Conservation (phyloP, 1,139 yeast genomes). For the Pichia sp. region DNA sequence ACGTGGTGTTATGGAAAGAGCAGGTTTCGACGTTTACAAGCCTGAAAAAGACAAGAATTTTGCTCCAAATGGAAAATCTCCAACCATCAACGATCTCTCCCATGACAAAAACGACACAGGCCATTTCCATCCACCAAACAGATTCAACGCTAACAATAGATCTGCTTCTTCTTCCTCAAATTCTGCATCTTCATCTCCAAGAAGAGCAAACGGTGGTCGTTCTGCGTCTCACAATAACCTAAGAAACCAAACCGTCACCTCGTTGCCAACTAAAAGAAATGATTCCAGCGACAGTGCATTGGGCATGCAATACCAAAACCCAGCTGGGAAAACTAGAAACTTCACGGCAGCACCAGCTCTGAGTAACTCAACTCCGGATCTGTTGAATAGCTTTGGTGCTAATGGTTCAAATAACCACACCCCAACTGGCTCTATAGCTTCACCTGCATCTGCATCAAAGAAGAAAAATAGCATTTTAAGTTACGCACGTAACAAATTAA, state of each 20-base stretch:
- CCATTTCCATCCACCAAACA: constrained; percentile 12
- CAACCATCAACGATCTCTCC: constrained; percentile 7
- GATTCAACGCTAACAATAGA: constrained; percentile 4
- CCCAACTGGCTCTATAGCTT: not conserved
- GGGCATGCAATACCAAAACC: not conserved
- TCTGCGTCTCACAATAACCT: constrained; percentile 10
- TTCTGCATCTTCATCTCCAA: constrained; percentile 2
- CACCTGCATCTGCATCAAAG: not conserved
- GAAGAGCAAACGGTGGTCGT: not conserved
- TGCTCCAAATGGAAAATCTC: not conserved
- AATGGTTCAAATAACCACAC: not conserved
- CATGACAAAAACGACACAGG: not conserved
- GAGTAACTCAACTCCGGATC: constrained; percentile 12
- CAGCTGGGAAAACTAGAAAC: constrained; percentile 18
- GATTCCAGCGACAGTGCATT: not conserved
- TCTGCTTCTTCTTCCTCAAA: not conserved
- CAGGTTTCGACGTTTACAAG: constrained; percentile 54
- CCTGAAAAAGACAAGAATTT: constrained; percentile 21
- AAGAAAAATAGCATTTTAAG: constrained; percentile 5
- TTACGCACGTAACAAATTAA: constrained; percentile 11
- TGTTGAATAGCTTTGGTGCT: not conserved
- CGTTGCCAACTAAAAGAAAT: not conserved
- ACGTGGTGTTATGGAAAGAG: constrained; percentile 59
- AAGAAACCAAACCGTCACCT: not conserved
- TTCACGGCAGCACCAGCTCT: constrained; percentile 25